Evolutionary conservation across 2,329 filamentous ascomycete species (phyloP).

Genomic region (Beauveria scarabaeidicola): DNA sequence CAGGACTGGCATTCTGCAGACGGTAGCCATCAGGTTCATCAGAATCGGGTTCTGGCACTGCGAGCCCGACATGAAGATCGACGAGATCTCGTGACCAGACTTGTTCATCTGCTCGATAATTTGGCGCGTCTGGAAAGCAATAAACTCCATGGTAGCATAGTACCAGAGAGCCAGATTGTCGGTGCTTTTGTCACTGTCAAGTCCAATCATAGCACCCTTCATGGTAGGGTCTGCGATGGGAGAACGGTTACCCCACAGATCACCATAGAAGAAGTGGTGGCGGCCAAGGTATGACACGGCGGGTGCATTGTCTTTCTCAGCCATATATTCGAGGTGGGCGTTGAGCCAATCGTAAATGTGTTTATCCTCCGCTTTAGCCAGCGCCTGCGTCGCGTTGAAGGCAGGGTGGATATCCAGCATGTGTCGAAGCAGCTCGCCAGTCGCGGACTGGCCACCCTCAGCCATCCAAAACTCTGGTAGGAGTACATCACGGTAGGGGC

Average conservation of each 20-base stretch:
- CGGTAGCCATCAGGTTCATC: slow-evolving; percentile 84
- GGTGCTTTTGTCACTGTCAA: slow-evolving; percentile 78
- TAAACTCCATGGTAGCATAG: slow-evolving; percentile 96
- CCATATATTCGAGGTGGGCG: slow-evolving; percentile 70
- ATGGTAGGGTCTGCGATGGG: slow-evolving; percentile 89
- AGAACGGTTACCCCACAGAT: slow-evolving; percentile 93
- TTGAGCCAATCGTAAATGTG: slow-evolving; percentile 97
- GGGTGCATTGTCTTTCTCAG: slow-evolving; percentile 59
- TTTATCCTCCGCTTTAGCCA: slow-evolving; percentile 72
- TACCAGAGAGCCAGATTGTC: slow-evolving; percentile 87
- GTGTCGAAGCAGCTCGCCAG: slow-evolving; percentile 87
- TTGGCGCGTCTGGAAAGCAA: slow-evolving; percentile 91
- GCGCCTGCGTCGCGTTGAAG: slow-evolving; percentile 68
- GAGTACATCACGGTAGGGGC: slow-evolving; percentile 89
- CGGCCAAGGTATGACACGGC: slow-evolving; percentile 77
- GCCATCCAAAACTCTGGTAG: slow-evolving; percentile 93
- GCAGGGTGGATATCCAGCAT: slow-evolving; percentile 93
- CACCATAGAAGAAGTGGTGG: slow-evolving; percentile 98
- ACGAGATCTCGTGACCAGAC: slow-evolving; percentile 76
- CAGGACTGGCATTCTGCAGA: slow-evolving; percentile 84
- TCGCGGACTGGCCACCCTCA: slow-evolving; percentile 93
- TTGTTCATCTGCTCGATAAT: slow-evolving; percentile 93
- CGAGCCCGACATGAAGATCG: slow-evolving; percentile 97
- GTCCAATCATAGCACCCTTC: slow-evolving; percentile 80
- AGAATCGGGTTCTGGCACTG: slow-evolving; percentile 94